A percentile compares a stretch with the other conserved stretches of the same genome.
Evolutionary conservation across 139 green algal species (phyloP).

Genomic region (Coelastrella sp.): DNA sequence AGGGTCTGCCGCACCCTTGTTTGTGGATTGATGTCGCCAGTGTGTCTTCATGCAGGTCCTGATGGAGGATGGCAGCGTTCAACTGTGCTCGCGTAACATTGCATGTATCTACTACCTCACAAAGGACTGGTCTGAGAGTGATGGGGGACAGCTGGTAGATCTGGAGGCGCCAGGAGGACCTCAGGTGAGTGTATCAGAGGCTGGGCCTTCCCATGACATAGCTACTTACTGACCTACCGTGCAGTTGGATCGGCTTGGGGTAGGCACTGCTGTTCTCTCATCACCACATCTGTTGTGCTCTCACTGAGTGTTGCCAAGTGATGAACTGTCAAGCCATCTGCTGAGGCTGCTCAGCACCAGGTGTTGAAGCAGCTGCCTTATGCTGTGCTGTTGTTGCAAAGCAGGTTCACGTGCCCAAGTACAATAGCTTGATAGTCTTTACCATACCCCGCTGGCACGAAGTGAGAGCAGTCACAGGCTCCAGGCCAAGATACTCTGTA

Average conservation of each 20-base stretch:
- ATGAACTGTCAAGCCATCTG: too few species aligned
- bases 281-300: too few species aligned
- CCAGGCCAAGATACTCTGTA: conserved; percentile 51
- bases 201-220: too few species aligned
- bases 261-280: too few species aligned
- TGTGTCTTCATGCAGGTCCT: conserved; percentile 43
- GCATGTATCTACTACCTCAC: conserved; percentile 60
- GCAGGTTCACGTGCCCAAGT: background rate
- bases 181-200: background rate
- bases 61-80: conserved; percentile 51
- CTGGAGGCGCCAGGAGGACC: conserved; percentile 38
- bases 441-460: conserved; percentile 58
- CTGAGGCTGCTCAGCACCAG: background rate
- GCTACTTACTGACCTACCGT: too few species aligned
- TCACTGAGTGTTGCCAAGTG: too few species aligned
- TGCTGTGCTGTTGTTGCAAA: background rate
- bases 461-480: conserved; percentile 47
- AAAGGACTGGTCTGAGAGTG: conserved; percentile 44
- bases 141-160: conserved; percentile 56
- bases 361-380: background rate
- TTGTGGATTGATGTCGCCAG: background rate
- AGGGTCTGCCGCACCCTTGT: background rate
- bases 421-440: conserved; percentile 49
- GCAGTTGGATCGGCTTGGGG: too few species aligned
- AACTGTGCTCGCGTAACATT: conserved; percentile 47